These are phyloP conservation scores for Pichia sp. DNA, from an alignment of 1,139 yeast genomes.

Conservation along the genomic window DNA sequence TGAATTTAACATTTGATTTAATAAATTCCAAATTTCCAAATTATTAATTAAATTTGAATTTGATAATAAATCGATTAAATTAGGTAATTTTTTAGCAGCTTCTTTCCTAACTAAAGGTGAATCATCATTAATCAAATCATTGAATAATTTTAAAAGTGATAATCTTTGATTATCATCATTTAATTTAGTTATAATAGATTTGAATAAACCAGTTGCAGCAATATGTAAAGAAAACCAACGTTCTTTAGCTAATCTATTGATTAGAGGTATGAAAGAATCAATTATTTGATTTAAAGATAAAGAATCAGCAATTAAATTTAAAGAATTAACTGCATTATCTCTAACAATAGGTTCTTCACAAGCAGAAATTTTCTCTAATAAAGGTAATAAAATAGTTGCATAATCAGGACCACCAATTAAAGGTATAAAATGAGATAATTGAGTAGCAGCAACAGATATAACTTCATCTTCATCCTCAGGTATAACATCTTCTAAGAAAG, in stretches of 20 bases:
- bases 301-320: conserved; percentile 61
- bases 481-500: conserved; percentile 79
- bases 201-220: conserved; percentile 85
- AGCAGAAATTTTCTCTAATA: conserved; percentile 81
- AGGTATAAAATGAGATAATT: conserved; percentile 82
- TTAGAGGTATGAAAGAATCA: conserved; percentile 63
- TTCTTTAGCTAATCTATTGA: conserved; percentile 72
- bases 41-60: conserved; percentile 27
- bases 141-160: conserved; percentile 58
- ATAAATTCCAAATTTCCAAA: conserved; percentile 54
- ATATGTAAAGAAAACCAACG: conserved; percentile 95
- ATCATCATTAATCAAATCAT: conserved; percentile 75
- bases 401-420: conserved; percentile 78
- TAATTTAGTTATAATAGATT: conserved; percentile 60
- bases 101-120: conserved; percentile 98
- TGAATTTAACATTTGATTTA: conserved; percentile 74
- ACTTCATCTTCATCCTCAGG: conserved; percentile 99
- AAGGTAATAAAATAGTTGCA: conserved; percentile 71
- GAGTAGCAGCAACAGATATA: conserved; percentile 85
- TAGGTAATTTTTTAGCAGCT: conserved; percentile 80
- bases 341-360: conserved; percentile 98
- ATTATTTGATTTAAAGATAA: conserved; percentile 62
- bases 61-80: conserved; percentile 51
- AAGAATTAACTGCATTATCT: conserved; percentile 85
- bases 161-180: conserved; percentile 40